These are phyloP conservation scores for Heliosperma pusillum DNA, from an alignment of 148 eudicot species.

Conservation along the genomic window DNA sequence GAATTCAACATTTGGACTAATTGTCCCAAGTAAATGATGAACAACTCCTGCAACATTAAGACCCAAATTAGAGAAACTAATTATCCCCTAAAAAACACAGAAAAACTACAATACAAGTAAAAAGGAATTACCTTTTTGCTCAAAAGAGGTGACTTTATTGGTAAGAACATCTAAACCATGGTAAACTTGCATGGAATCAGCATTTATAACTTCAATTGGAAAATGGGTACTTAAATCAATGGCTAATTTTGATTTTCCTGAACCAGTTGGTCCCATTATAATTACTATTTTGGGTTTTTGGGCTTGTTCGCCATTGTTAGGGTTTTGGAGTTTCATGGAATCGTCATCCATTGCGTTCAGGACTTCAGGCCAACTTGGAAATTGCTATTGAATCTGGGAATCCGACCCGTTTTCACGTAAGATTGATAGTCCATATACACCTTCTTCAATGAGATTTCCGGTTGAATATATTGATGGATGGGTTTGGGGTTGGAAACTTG, in stretches of 20 bases:
- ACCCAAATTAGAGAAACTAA: not conserved
- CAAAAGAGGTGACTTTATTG: constrained; percentile 71
- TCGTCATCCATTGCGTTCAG: constrained; percentile 31
- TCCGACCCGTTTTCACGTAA: too few species aligned
- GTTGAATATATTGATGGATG: too few species aligned
- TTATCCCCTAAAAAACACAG: not conserved
- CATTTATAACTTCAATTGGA: constrained; percentile 76
- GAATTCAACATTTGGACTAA: not conserved
- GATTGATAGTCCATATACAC: too few species aligned
- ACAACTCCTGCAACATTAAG: constrained; percentile 55
- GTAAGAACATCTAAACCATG: constrained; percentile 82
- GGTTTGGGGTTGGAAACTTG: too few species aligned
- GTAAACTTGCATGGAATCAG: constrained; percentile 98
- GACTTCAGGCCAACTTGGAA: too few species aligned
- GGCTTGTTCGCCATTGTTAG: constrained; percentile 41
- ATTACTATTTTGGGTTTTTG: constrained; percentile 58
- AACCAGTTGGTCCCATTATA: constrained; percentile 84
- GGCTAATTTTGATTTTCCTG: constrained; percentile 76
- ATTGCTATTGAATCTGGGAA: too few species aligned
- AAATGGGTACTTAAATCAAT: constrained; percentile 75
- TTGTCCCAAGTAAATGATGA: constrained; percentile 70
- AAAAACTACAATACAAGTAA: constrained; percentile 6
- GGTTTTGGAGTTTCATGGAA: constrained; percentile 25
- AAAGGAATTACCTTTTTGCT: constrained; percentile 58
- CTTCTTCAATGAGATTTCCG: too few species aligned